These are phyloP conservation scores for Halenospora varia DNA, from an alignment of 495 filamentous ascomycete genomes.

Conservation along the genomic window DNA sequence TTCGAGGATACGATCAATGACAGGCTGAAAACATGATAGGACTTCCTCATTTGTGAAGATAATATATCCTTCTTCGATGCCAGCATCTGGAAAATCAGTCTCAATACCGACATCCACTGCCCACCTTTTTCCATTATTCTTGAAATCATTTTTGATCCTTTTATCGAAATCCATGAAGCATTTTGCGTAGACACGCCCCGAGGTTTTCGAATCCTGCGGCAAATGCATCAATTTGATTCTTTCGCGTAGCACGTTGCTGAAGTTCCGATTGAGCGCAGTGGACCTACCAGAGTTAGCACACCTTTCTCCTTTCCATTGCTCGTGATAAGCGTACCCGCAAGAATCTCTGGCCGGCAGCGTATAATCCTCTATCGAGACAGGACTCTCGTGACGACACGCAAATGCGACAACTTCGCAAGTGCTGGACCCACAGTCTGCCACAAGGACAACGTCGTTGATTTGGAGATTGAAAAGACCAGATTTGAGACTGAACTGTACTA, in stretches of 20 bases:
- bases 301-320: too few species aligned
- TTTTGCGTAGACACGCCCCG: constrained; percentile 68
- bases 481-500: constrained; percentile 63
- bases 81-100: constrained; percentile 69
- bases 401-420: constrained; percentile 69
- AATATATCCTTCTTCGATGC: constrained; percentile 72
- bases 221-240: constrained; percentile 76
- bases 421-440: constrained; percentile 66
- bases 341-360: constrained; percentile 68
- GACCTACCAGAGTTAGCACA: constrained; percentile 30
- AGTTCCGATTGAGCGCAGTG: constrained; percentile 66
- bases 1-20: constrained; percentile 62
- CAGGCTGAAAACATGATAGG: constrained; percentile 66
- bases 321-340: constrained; percentile 41
- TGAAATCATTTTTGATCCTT: constrained; percentile 68
- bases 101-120: constrained; percentile 70
- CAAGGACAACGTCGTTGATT: constrained; percentile 65
- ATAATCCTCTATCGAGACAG: constrained; percentile 64
- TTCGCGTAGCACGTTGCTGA: constrained; percentile 62
- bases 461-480: constrained; percentile 65
- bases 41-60: constrained; percentile 73
- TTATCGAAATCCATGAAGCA: constrained; percentile 76
- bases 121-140: constrained; percentile 70
- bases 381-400: constrained; percentile 64
- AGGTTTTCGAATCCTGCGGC: constrained; percentile 63